A percentile compares a stretch with the other conserved stretches of the same genome.
Evolutionary conservation across 1,284 basidiomycete genomes (phyloP).

Genomic region (Crepidotus sp.): DNA sequence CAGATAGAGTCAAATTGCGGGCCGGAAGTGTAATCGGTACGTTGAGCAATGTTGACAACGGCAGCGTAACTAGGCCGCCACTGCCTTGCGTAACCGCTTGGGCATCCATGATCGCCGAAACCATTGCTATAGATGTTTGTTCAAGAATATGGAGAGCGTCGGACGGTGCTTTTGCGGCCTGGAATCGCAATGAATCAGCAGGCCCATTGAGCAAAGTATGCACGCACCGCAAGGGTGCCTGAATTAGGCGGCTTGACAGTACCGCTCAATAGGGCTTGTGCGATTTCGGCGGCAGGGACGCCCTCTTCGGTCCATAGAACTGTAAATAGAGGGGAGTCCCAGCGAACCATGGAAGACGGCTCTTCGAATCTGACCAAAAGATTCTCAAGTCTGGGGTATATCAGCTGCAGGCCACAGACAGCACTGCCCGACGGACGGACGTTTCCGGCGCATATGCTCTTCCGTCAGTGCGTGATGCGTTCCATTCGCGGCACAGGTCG

Average conservation of each 20-base stretch:
- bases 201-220: background rate
- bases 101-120: constrained; percentile 58
- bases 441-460: constrained; percentile 63
- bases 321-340: constrained; percentile 93
- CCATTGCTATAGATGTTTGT: constrained; percentile 56
- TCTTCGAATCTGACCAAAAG: constrained; percentile 89
- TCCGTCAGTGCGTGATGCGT: constrained; percentile 42
- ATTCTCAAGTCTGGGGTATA: constrained; percentile 70
- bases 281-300: constrained; percentile 68
- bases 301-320: constrained; percentile 67
- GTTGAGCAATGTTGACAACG: constrained; percentile 34
- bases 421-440: constrained; percentile 38
- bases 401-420: constrained; percentile 17
- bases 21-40: constrained; percentile 49
- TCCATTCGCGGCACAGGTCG: constrained; percentile 76
- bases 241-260: constrained; percentile 81
- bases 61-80: constrained; percentile 49
- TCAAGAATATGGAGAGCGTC: constrained; percentile 78
- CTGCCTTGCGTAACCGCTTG: constrained; percentile 37
- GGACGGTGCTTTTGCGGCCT: constrained; percentile 72
- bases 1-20: constrained; percentile 68
- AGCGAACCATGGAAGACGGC: constrained; percentile 92
- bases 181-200: constrained; percentile 7
- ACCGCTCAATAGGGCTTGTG: constrained; percentile 74
- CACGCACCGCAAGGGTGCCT: constrained; percentile 70